Conservation (phyloP, 352 stramenopile species). For the Pythium myriotylum region DNA sequence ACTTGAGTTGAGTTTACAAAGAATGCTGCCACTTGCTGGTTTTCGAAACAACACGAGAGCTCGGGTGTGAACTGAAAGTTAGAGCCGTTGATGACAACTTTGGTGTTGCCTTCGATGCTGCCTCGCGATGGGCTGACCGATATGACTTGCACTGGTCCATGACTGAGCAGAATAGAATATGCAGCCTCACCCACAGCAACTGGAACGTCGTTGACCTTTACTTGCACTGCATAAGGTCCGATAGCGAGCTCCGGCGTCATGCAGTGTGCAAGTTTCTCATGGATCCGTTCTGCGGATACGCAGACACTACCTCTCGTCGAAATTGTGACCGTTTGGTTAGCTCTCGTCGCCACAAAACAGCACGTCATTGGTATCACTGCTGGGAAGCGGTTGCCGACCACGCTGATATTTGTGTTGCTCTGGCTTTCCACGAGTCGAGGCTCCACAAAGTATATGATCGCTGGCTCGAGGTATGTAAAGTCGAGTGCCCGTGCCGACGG, state of each 20-base stretch:
- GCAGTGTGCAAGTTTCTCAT: constrained; percentile 29
- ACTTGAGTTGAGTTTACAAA: constrained; percentile 70
- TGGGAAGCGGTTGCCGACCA: constrained; percentile 55
- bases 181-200: not conserved
- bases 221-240: constrained; percentile 12
- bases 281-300: constrained; percentile 12
- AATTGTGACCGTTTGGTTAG: not conserved
- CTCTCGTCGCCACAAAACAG: constrained; percentile 41
- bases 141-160: constrained; percentile 21
- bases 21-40: constrained; percentile 43
- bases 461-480: constrained; percentile 40
- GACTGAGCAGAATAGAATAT: constrained; percentile 10
- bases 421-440: constrained; percentile 48
- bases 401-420: constrained; percentile 28
- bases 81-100: constrained; percentile 42
- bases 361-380: constrained; percentile 43
- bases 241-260: constrained; percentile 19
- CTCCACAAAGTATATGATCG: constrained; percentile 40
- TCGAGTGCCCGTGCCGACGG: constrained; percentile 23
- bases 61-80: constrained; percentile 54
- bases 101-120: constrained; percentile 42
- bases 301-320: not conserved
- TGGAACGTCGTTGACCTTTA: constrained; percentile 26
- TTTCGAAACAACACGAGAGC: constrained; percentile 72
- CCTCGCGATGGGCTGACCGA: constrained; percentile 34